Conservation (phyloP, 75 land plant species). For the Gnetum montanum region DNA sequence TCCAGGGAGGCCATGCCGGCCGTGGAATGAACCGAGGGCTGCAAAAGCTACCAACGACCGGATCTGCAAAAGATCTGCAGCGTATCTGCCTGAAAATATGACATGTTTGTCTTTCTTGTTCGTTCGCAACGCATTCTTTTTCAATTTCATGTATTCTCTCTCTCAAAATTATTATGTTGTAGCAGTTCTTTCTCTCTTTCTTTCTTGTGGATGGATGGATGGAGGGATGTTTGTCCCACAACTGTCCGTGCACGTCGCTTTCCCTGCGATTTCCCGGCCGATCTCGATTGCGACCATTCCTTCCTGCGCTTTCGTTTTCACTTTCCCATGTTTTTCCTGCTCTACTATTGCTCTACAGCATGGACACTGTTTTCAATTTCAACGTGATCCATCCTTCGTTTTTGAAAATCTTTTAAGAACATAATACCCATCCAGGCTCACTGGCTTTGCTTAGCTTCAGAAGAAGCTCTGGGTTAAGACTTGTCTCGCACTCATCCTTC, state of each 20-base stretch:
- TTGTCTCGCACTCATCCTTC: too few species aligned
- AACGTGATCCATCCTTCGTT: too few species aligned
- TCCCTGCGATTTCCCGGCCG: constrained; percentile 2
- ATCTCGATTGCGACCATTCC: neutral
- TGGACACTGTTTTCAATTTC: too few species aligned
- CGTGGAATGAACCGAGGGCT: neutral
- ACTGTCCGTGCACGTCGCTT: neutral
- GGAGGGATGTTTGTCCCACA: neutral
- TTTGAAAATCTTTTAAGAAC: too few species aligned
- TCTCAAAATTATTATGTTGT: too few species aligned
- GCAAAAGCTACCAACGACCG: neutral
- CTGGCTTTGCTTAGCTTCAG: too few species aligned
- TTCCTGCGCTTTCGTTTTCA: neutral
- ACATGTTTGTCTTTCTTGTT: neutral
- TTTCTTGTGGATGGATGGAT: constrained; percentile 1
- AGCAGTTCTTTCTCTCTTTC: too few species aligned
- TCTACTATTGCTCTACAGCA: too few species aligned
- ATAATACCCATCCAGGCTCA: too few species aligned
- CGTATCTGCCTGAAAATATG: neutral
- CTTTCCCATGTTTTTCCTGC: too few species aligned
- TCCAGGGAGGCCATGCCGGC: neutral
- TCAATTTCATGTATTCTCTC: neutral
- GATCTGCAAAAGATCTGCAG: neutral
- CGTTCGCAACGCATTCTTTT: too few species aligned
- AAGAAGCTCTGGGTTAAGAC: too few species aligned